Percentiles rank a stretch among this genome's conserved stretches.
These are phyloP conservation scores for Whalleya microplaca DNA, from an alignment of 2,329 filamentous ascomycete species.

Conservation along the genomic window DNA sequence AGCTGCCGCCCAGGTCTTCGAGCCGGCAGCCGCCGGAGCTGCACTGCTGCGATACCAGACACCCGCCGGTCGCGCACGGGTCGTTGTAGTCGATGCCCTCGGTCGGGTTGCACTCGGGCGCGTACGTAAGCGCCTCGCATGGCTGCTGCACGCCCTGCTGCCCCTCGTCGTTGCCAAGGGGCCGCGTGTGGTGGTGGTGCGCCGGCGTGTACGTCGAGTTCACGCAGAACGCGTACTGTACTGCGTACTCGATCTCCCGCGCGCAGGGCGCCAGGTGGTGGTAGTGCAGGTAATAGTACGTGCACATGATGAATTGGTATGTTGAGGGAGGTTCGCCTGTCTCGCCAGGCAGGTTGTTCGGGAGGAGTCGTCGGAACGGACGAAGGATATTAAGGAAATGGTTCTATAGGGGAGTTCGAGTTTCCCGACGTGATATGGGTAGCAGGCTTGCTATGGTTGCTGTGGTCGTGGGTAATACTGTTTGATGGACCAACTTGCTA, in stretches of 20 bases:
- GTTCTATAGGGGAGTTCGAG: no score
- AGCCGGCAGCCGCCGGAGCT: slow-evolving; percentile 52
- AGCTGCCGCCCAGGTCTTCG: slow-evolving; percentile 51
- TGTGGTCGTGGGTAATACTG: no score
- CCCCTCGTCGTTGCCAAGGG: slow-evolving; percentile 8
- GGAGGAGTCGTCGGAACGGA: no score
- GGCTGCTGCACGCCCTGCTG: slow-evolving; percentile 28
- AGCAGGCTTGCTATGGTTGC: no score
- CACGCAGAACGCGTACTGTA: slow-evolving; percentile 50
- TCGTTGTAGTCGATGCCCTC: slow-evolving; percentile 35
- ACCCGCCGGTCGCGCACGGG: slow-evolving; percentile 51
- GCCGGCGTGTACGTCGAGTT: slow-evolving; percentile 38
- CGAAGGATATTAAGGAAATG: no score
- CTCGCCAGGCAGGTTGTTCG: no score
- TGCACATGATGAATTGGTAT: slow-evolving; percentile 47
- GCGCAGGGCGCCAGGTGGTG: slow-evolving; percentile 52
- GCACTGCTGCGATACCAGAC: slow-evolving; percentile 51
- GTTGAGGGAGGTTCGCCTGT: neutral
- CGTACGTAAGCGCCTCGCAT: slow-evolving; percentile 38
- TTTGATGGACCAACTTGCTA: no score
- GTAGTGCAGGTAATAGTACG: slow-evolving; percentile 54
- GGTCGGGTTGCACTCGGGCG: slow-evolving; percentile 31
- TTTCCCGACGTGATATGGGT: no score
- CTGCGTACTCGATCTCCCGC: slow-evolving; percentile 44
- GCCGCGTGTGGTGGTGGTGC: neutral